Base-by-base conservation (phyloP, 2,329 filamentous ascomycete species). In the Hypoxylon sp. region DNA sequence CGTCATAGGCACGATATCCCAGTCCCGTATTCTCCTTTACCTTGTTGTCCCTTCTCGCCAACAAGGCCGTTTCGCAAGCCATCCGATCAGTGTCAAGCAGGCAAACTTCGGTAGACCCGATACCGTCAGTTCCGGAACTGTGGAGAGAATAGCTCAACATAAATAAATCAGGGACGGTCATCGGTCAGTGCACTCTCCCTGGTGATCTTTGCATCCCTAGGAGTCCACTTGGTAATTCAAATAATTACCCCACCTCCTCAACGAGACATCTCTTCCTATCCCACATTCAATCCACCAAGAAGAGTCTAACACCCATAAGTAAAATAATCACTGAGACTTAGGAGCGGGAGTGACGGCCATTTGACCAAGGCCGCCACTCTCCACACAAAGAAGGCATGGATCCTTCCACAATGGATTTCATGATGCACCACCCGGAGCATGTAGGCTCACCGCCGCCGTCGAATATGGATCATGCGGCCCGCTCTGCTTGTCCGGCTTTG, bases 401-500 rank as follows among this genome's bases (percentile, higher is more conserved):
- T 61, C 71, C 73, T 38, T 69, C 75, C n/a, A 58, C 70, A 25
- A 76, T 75, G 73, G 75, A 78, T 50, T 78, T 71, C 48, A 68
- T 74, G 59, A 75, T 74, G 71, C 73, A 72, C 38, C 69, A 72
- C 17, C 62, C 71, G n/a, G 72, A 73, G 51, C 71, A 68, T 34
- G 52, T 49, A 19, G 51, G 60, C 28, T 51, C 68, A n/a, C 46
- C 70, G n/a, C 61, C 66, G 7, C 41, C 61, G 36, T 46, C 60
- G 10, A 57, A 32, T 28, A 68, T 70, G 13, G 69, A 74, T 28
- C 72, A 74, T 7, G 53, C 63, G 52, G 63, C 71, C 13, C 67
- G 72, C 9, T 68, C 73, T 41, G 71, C 71, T 17, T 79, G 77
- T 53, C 77, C 77, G 34, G 76, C 75, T 19, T 55, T 78, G 21